A percentile compares a stretch with the other conserved stretches of the same genome.
These are phyloP conservation scores for Begonia fuchsioides DNA, from an alignment of 306 rosid species.

Conservation along the genomic window DNA sequence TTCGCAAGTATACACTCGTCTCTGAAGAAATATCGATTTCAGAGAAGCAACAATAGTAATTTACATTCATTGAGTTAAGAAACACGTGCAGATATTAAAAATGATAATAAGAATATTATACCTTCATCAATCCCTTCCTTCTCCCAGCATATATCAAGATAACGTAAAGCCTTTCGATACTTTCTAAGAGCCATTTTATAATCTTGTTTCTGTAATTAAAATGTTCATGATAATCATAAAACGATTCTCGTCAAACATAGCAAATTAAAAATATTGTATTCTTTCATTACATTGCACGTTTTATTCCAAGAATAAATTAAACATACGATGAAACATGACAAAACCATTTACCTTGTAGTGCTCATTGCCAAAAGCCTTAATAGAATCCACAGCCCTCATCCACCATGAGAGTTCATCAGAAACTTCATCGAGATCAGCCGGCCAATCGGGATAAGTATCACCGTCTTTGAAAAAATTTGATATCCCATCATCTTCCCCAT, in stretches of 20 bases:
- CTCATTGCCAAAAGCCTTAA: conserved; percentile 57
- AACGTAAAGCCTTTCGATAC: conserved; percentile 74
- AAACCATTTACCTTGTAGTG: conserved; percentile 37
- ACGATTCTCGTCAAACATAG: background rate
- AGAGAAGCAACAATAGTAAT: background rate
- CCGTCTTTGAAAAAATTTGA: conserved; percentile 57
- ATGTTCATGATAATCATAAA: background rate
- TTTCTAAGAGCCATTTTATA: conserved; percentile 73
- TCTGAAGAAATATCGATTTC: conserved; percentile 28
- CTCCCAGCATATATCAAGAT: conserved; percentile 93
- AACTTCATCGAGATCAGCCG: conserved; percentile 41
- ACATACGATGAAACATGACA: background rate
- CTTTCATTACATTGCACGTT: too few species aligned
- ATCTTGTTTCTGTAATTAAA: conserved; percentile 49
- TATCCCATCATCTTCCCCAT: conserved; percentile 50
- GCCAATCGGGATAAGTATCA: conserved; percentile 63
- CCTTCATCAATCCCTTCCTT: conserved; percentile 89
- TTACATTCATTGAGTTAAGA: background rate
- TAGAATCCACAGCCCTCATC: conserved; percentile 40
- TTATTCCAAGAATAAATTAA: background rate
- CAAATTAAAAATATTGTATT: too few species aligned
- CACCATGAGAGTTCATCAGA: conserved; percentile 57
- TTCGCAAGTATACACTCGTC: conserved; percentile 58
- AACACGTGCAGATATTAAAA: too few species aligned
- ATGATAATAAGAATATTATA: background rate